These are phyloP conservation scores for Tulasnella sp. DNA, from an alignment of 768 basidiomycete genomes.

Conservation along the genomic window DNA sequence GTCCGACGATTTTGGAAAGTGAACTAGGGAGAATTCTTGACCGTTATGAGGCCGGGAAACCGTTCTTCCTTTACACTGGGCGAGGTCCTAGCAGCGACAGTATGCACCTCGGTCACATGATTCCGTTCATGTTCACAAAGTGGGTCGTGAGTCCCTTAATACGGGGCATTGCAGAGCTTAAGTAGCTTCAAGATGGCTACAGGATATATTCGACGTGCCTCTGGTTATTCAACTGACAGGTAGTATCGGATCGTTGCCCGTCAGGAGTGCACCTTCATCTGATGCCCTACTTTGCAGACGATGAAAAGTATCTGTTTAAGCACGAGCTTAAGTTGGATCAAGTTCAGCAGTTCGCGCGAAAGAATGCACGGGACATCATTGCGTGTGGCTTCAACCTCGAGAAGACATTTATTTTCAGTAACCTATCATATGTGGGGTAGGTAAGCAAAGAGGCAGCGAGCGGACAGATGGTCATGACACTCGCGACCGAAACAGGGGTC, in stretches of 20 bases:
- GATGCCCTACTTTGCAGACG: constrained; percentile 41
- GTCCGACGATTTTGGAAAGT: constrained; percentile 30
- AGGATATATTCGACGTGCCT: constrained; percentile 90
- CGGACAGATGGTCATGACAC: not conserved
- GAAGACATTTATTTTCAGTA: constrained; percentile 95
- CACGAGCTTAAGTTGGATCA: constrained; percentile 86
- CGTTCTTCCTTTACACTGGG: constrained; percentile 96
- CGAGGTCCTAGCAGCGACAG: constrained; percentile 93
- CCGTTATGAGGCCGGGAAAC: constrained; percentile 92
- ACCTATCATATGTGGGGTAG: constrained; percentile 70
- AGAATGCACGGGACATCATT: constrained; percentile 93
- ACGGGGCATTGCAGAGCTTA: not conserved
- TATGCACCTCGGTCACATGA: constrained; percentile 96
- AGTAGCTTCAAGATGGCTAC: constrained; percentile 65
- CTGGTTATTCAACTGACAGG: constrained; percentile 94
- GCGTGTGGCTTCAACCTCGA: constrained; percentile 86
- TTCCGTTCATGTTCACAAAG: constrained; percentile 97
- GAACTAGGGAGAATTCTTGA: constrained; percentile 91
- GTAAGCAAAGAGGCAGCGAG: constrained; percentile 6
- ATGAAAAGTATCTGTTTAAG: constrained; percentile 99
- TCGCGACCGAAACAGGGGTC: constrained; percentile 37
- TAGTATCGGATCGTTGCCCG: constrained; percentile 20
- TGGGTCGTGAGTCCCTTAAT: constrained; percentile 29
- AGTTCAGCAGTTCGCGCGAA: constrained; percentile 64
- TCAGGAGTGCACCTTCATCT: not conserved